These are phyloP conservation scores for Spergularia azorica DNA, from an alignment of 179 eudicot genomes.

Conservation along the genomic window DNA sequence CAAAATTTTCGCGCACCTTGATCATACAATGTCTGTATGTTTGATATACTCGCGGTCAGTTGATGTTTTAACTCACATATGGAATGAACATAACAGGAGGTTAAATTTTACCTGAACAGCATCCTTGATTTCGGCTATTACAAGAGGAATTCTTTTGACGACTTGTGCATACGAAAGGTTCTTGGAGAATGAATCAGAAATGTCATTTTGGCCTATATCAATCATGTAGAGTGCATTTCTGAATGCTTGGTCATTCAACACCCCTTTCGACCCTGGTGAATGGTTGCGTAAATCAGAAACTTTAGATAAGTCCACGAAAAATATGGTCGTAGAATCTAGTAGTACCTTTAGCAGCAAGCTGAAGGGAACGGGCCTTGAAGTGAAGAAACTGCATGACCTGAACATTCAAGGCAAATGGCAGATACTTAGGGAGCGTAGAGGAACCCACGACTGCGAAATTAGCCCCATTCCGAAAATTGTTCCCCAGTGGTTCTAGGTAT, in stretches of 20 bases:
- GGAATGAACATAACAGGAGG: too few species aligned
- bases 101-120: constrained; percentile 62
- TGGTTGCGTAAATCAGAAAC: too few species aligned
- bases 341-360: constrained; percentile 66
- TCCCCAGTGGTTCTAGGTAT: constrained; percentile 74
- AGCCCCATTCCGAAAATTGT: constrained; percentile 69
- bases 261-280: constrained; percentile 45
- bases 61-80: not conserved
- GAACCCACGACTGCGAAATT: constrained; percentile 91
- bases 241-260: constrained; percentile 52
- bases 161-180: constrained; percentile 71
- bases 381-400: constrained; percentile 85
- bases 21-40: constrained; percentile 54
- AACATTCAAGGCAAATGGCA: constrained; percentile 66
- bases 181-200: constrained; percentile 68
- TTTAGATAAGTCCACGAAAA: not conserved
- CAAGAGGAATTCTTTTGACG: constrained; percentile 60
- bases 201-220: constrained; percentile 94
- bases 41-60: not conserved
- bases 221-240: constrained; percentile 72
- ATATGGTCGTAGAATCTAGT: not conserved
- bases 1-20: constrained; percentile 86
- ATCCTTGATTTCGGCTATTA: constrained; percentile 62
- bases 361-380: constrained; percentile 67
- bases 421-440: constrained; percentile 60